Percentiles rank a stretch among this genome's conserved stretches.
Conservation (phyloP, 257 asterid genomes). For the Salvia rosmarinus region DNA sequence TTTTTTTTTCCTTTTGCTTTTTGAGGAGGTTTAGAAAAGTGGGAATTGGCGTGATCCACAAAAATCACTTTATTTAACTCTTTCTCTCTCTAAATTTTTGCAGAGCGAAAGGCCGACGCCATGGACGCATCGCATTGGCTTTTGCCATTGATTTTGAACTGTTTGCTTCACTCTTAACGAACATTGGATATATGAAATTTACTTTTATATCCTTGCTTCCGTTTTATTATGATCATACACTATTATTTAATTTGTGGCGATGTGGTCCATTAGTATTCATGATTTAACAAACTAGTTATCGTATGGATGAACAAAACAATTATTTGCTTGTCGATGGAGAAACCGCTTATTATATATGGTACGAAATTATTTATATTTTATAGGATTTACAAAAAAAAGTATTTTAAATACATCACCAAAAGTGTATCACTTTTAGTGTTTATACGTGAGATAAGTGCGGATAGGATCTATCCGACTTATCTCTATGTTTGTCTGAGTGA, state of each 20-base stretch:
- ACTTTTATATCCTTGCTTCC: conserved; percentile 23
- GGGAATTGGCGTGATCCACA: conserved; percentile 52
- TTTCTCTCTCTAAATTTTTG: conserved; percentile 25
- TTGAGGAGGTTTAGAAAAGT: conserved; percentile 40
- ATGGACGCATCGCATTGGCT: conserved; percentile 38
- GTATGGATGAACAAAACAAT: background rate
- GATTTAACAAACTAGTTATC: background rate
- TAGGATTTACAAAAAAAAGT: no score
- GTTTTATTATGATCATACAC: background rate
- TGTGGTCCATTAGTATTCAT: background rate
- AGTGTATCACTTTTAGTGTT: no score
- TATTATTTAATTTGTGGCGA: background rate
- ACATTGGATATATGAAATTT: conserved; percentile 2
- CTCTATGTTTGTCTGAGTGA: no score
- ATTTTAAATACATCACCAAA: no score
- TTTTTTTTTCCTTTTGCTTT: conserved; percentile 43
- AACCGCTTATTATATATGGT: background rate
- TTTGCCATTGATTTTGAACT: conserved; percentile 43
- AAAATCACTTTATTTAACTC: conserved; percentile 39
- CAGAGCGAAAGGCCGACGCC: conserved; percentile 43
- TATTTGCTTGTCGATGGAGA: conserved; percentile 6
- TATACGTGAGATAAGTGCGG: no score
- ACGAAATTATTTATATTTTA: no score
- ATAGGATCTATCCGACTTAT: no score
- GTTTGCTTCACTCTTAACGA: conserved; percentile 8